These are phyloP conservation scores for Diaporthe batatas DNA, from an alignment of 2,329 filamentous ascomycete species.

Conservation along the genomic window DNA sequence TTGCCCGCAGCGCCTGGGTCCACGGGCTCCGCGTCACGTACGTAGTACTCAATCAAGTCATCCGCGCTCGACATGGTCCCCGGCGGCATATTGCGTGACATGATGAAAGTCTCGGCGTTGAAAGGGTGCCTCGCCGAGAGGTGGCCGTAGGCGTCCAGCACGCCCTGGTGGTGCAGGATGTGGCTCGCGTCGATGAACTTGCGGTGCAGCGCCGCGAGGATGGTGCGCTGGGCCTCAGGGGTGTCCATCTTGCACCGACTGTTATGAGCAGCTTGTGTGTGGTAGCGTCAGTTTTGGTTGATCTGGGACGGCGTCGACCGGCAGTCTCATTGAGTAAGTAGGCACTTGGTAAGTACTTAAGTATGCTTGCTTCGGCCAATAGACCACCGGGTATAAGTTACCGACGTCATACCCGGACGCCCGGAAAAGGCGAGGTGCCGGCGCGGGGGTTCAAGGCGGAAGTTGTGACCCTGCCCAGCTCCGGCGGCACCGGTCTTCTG, in stretches of 20 bases:
- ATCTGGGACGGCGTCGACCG: no score
- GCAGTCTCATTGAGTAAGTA: no score
- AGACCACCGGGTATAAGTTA: neutral
- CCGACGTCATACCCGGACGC: conserved; percentile 4
- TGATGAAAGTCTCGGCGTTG: conserved; percentile 60
- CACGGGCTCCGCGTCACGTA: conserved; percentile 57
- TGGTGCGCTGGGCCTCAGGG: neutral
- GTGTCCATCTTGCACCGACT: conserved; percentile 19
- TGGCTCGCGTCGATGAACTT: conserved; percentile 60
- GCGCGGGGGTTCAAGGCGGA: neutral
- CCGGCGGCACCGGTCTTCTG: neutral
- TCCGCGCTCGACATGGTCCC: conserved; percentile 57
- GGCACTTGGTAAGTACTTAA: no score
- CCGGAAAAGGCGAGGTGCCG: neutral
- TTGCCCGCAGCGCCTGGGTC: conserved; percentile 53
- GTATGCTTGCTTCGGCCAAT: no score
- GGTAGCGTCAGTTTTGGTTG: no score
- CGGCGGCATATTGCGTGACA: conserved; percentile 61
- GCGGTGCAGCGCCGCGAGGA: conserved; percentile 33
- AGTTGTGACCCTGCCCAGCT: neutral
- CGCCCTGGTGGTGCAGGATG: conserved; percentile 63
- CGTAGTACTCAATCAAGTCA: conserved; percentile 62
- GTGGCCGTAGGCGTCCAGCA: conserved; percentile 69
- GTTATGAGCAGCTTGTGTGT: neutral
- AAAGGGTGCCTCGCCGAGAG: conserved; percentile 64